These are phyloP conservation scores for Avicennia marina DNA, from an alignment of 257 asterid species.

Conservation along the genomic window DNA sequence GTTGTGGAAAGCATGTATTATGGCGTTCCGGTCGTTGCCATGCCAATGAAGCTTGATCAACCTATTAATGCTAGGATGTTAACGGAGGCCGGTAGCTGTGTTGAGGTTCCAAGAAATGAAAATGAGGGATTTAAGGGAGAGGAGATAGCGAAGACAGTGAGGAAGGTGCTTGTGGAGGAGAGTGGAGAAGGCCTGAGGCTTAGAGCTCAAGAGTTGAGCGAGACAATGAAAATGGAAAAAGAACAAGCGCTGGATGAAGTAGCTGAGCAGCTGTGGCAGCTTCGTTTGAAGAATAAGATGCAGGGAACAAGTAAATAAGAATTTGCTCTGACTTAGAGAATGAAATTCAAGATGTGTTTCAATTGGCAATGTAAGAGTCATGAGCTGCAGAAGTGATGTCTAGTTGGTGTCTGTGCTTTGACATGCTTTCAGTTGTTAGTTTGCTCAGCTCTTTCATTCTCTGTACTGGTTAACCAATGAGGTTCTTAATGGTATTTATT, in stretches of 20 bases:
- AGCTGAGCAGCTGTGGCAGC: constrained; percentile 17
- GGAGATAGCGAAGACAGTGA: constrained; percentile 20
- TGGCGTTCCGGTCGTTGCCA: constrained; percentile 33
- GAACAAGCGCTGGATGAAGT: constrained; percentile 19
- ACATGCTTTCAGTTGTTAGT: too few species aligned
- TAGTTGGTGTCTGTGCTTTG: too few species aligned
- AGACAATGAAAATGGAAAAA: constrained; percentile 29
- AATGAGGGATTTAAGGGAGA: constrained; percentile 20
- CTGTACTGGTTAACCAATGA: too few species aligned
- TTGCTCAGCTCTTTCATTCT: too few species aligned
- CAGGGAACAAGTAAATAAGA: neutral
- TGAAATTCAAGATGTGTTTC: too few species aligned
- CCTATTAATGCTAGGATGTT: constrained; percentile 22
- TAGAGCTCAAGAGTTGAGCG: constrained; percentile 23
- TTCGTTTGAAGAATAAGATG: constrained; percentile 23
- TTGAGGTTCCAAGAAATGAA: constrained; percentile 30
- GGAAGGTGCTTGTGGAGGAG: constrained; percentile 18
- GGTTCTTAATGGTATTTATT: too few species aligned
- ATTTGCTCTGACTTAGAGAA: too few species aligned
- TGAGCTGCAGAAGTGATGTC: too few species aligned
- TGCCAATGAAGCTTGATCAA: constrained; percentile 29
- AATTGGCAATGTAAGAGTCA: too few species aligned
- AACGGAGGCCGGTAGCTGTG: constrained; percentile 30
- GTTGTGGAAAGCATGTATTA: constrained; percentile 25
- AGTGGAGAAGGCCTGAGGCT: constrained; percentile 22